These are phyloP conservation scores for Prosopis cineraria DNA, from an alignment of 306 rosid species.

Conservation along the genomic window DNA sequence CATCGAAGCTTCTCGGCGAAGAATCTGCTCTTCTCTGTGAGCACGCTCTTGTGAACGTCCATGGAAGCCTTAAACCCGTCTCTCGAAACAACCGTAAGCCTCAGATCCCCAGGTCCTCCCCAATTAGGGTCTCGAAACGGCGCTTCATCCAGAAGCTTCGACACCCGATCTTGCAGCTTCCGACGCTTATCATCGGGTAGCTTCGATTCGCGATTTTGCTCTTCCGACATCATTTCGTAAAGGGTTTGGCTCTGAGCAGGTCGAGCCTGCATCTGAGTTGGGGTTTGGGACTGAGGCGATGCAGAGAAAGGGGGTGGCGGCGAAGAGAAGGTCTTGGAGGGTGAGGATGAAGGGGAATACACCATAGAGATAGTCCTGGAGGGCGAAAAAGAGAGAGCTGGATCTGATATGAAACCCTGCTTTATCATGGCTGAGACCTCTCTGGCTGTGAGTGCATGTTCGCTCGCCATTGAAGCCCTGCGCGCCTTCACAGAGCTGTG, in stretches of 20 bases:
- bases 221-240: constrained; percentile 77
- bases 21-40: constrained; percentile 69
- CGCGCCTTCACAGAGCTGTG: not conserved
- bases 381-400: constrained; percentile 46
- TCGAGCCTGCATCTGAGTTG: constrained; percentile 29
- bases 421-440: constrained; percentile 78
- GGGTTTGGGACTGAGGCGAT: constrained; percentile 22
- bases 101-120: constrained; percentile 58
- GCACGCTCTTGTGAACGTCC: constrained; percentile 73
- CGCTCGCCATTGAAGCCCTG: constrained; percentile 60
- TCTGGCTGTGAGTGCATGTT: constrained; percentile 62
- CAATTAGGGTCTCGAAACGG: constrained; percentile 46
- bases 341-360: constrained; percentile 41
- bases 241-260: constrained; percentile 58
- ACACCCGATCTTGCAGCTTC: constrained; percentile 50
- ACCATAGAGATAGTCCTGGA: constrained; percentile 39
- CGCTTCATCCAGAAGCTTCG: constrained; percentile 55
- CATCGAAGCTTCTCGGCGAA: constrained; percentile 72
- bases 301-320: constrained; percentile 43
- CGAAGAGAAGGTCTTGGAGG: constrained; percentile 42
- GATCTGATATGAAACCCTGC: constrained; percentile 80
- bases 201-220: constrained; percentile 50
- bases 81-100: constrained; percentile 63
- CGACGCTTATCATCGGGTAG: constrained; percentile 54
- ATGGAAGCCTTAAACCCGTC: constrained; percentile 75